Evolutionary conservation across 192 early-diverging fungal species (phyloP).

Genomic region (Backusella circina): DNA sequence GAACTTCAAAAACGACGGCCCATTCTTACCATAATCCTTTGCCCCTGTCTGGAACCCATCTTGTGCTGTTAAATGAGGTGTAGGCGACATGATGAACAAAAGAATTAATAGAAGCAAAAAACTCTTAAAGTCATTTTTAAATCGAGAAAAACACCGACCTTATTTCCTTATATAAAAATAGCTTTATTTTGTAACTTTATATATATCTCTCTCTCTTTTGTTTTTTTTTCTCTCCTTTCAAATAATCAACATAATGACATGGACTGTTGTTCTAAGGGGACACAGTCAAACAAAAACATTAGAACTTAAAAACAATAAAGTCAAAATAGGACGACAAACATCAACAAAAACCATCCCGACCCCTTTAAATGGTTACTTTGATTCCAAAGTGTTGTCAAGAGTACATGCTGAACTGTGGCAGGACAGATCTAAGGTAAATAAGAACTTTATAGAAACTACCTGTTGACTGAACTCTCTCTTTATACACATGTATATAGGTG

Average conservation of each 20-base stretch:
- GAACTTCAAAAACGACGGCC: too few relatives aligned
- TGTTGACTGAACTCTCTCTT: not conserved
- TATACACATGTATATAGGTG: conserved; percentile 35
- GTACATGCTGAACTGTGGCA: conserved; percentile 73
- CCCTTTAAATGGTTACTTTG: conserved; percentile 73
- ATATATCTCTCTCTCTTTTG: not conserved
- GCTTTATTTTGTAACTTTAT: too few relatives aligned
- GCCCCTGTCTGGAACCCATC: not conserved
- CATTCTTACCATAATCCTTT: conserved; percentile 13
- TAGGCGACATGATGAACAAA: not conserved
- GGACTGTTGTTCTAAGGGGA: not conserved
- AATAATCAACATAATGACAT: not conserved
- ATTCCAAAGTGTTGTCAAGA: conserved; percentile 76
- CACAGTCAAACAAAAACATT: conserved; percentile 37
- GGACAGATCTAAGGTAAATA: conserved; percentile 52
- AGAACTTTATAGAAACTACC: not conserved
- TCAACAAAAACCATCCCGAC: conserved; percentile 57
- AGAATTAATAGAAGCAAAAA: not conserved
- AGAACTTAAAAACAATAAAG: conserved; percentile 46
- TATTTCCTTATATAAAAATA: not conserved
- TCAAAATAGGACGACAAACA: conserved; percentile 72
- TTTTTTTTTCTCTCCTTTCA: conserved; percentile 50
- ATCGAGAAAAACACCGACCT: not conserved
- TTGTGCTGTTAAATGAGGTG: not conserved
- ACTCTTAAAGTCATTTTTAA: too few relatives aligned